Conservation (phyloP, 441 rosid genomes). For the Biscutella laevigata region DNA sequence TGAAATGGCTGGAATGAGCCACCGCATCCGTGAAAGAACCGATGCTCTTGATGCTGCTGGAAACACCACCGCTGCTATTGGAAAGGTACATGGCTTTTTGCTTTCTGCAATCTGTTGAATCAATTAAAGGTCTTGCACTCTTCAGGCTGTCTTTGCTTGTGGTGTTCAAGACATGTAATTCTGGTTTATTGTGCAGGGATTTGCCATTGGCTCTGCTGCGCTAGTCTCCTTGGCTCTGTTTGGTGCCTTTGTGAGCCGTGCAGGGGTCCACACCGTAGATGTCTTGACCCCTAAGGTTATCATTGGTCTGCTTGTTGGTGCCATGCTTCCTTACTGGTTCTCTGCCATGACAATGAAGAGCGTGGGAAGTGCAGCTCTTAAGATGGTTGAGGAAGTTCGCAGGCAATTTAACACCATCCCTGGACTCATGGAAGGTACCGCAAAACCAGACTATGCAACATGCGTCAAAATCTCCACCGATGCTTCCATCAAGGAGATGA, state of each 20-base stretch:
- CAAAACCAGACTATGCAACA: conserved; percentile 56
- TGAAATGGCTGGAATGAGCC: conserved; percentile 78
- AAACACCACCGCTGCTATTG: conserved; percentile 69
- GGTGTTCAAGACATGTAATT: background rate
- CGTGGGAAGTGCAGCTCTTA: conserved; percentile 62
- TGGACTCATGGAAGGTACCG: conserved; percentile 59
- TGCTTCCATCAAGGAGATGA: conserved; percentile 58
- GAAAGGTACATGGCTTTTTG: conserved; percentile 31
- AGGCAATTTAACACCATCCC: conserved; percentile 67
- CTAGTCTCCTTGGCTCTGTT: conserved; percentile 61
- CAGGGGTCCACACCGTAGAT: conserved; percentile 45
- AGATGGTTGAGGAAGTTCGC: conserved; percentile 73
- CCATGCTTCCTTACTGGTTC: conserved; percentile 74
- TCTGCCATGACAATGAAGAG: conserved; percentile 76
- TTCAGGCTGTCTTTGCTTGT: background rate
- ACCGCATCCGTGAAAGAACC: conserved; percentile 57
- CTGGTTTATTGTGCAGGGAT: conserved; percentile 32
- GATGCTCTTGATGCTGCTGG: conserved; percentile 70
- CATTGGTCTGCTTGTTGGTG: conserved; percentile 56
- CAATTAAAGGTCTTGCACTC: background rate
- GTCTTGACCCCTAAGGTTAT: conserved; percentile 62
- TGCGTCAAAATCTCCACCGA: conserved; percentile 71
- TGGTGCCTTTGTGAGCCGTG: conserved; percentile 63
- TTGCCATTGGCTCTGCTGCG: conserved; percentile 68
- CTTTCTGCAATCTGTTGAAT: background rate